phyloP scores from a whole-genome alignment of 2,329 filamentous ascomycete genomes.

The Alternaria sp. region DNA sequence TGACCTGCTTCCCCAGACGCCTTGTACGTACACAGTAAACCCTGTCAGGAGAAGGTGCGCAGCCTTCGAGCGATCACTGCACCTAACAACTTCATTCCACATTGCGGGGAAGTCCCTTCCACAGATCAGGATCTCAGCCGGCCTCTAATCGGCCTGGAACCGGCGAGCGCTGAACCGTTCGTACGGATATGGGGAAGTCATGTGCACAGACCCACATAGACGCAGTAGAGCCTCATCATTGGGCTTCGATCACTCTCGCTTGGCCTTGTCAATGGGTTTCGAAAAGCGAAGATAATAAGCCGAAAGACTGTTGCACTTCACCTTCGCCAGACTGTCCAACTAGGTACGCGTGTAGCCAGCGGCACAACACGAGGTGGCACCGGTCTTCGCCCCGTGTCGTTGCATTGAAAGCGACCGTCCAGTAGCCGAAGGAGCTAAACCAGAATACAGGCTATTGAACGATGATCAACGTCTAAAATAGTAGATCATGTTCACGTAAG shows the following conservation, averaged over 20 bases:
- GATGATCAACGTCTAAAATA: neutral
- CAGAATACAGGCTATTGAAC: neutral
- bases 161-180: conserved; percentile 12
- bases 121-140: neutral
- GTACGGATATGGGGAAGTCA: conserved; percentile 13
- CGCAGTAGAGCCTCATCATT: conserved; percentile 8
- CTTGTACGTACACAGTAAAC: neutral
- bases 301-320: neutral
- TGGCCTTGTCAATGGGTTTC: neutral
- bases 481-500: conserved; percentile 1
- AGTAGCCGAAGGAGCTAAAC: neutral
- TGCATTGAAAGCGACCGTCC: conserved; percentile 1
- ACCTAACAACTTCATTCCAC: conserved; percentile 10
- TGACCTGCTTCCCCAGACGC: conserved; percentile 12
- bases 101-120: conserved; percentile 9
- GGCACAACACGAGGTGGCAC: conserved; percentile 2
- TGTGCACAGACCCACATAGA: conserved; percentile 4
- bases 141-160: conserved; percentile 5
- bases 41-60: neutral
- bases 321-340: conserved; percentile 1
- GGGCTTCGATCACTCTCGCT: neutral
- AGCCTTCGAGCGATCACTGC: conserved; percentile 8
- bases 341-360: neutral
- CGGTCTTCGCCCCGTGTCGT: neutral
- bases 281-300: neutral